Conservation (phyloP, 1,284 basidiomycete species). For the Ceratobasidium sp. region DNA sequence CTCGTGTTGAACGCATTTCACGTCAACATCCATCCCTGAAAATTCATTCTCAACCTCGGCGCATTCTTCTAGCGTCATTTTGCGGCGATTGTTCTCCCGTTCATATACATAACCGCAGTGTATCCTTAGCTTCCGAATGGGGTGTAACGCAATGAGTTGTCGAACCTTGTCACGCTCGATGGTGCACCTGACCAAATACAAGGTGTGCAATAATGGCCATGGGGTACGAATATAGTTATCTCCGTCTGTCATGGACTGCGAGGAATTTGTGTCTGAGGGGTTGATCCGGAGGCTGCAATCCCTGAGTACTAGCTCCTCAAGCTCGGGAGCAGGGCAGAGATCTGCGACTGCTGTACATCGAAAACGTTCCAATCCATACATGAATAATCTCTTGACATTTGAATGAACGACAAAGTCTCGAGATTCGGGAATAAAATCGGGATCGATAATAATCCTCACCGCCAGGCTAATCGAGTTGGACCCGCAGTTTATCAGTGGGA, state of each 20-base stretch:
- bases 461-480: background rate
- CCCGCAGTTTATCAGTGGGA: background rate
- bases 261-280: too few species aligned
- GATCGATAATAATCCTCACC: background rate
- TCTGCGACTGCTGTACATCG: background rate
- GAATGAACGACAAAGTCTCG: background rate
- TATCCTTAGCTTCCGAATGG: slow-evolving; percentile 1
- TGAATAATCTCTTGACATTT: background rate
- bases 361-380: background rate
- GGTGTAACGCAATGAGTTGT: background rate
- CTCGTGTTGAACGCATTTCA: background rate
- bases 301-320: background rate
- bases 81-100: background rate
- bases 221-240: background rate
- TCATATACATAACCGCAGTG: background rate
- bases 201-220: slow-evolving; percentile 6
- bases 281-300: background rate
- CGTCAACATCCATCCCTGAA: background rate
- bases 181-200: background rate
- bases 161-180: background rate
- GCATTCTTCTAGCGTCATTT: background rate
- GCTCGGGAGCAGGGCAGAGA: too few species aligned
- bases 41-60: background rate
- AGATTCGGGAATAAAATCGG: background rate
- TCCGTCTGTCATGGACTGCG: background rate